Evolutionary conservation across 2,329 filamentous ascomycete genomes (phyloP).

Genomic region (Hypomyces rosellus): DNA sequence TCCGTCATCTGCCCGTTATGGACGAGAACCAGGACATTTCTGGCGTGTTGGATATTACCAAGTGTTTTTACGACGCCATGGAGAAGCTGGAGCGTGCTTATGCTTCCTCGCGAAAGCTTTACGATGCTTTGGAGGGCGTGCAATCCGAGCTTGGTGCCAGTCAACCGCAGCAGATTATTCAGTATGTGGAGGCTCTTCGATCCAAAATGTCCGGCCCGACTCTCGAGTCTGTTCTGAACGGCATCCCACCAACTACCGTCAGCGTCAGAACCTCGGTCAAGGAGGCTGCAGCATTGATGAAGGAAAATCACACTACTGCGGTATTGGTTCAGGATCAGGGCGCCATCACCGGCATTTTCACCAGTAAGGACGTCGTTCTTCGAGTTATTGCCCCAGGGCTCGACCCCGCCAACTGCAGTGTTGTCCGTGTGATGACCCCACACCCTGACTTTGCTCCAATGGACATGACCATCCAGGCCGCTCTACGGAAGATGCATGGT

Average conservation of each 20-base stretch:
- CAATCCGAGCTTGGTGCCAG: slow-evolving; percentile 94
- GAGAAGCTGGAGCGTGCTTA: slow-evolving; percentile 98
- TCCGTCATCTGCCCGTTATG: slow-evolving; percentile 97
- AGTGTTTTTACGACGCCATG: slow-evolving; percentile 99
- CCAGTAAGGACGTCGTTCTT: slow-evolving; percentile 96
- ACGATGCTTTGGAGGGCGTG: slow-evolving; percentile 94
- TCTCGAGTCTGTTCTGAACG: slow-evolving; percentile 87
- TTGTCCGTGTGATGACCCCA: slow-evolving; percentile 97
- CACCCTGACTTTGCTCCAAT: slow-evolving; percentile 97
- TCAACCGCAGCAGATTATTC: slow-evolving; percentile 97
- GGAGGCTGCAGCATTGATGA: slow-evolving; percentile 93
- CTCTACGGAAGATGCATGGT: slow-evolving; percentile 98
- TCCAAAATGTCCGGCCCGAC: slow-evolving; percentile 98
- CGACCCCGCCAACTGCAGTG: slow-evolving; percentile 90
- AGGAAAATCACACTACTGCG: slow-evolving; percentile 96
- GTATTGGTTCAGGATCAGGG: slow-evolving; percentile 95
- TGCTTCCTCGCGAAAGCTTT: slow-evolving; percentile 93
- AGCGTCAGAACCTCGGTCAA: slow-evolving; percentile 94
- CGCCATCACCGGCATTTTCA: slow-evolving; percentile 97
- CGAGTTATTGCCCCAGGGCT: slow-evolving; percentile 95
- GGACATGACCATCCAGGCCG: slow-evolving; percentile 98
- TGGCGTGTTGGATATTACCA: slow-evolving; percentile 96
- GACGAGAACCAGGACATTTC: slow-evolving; percentile 99
- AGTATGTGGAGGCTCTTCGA: slow-evolving; percentile 93
- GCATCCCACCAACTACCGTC: slow-evolving; percentile 86